Base-by-base conservation (phyloP, 164 flowering plant species). In the Berberis vulgaris region DNA sequence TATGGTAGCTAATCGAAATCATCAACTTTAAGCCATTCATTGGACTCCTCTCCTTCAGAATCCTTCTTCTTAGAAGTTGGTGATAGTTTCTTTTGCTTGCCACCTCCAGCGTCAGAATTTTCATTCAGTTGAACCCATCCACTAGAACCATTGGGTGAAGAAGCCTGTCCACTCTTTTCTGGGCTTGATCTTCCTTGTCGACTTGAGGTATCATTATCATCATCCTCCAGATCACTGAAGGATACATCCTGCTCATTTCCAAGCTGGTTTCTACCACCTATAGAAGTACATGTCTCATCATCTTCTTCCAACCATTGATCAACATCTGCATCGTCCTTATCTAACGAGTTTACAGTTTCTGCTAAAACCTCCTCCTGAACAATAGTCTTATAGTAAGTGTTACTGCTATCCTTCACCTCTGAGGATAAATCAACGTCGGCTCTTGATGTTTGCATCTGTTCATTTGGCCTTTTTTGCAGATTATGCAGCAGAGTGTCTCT, bases 171-270 rank as follows among this genome's bases (percentile, higher is more conserved):
- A 44, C 54, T 56, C 49, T 66, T 59, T 55, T 38, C 39, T 11
- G 50, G 66, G 60, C 64, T 75, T 3, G 47, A 41, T 41, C 60
- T 53, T 2, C 71, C 64, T 43, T 45, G 53, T 67, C 68, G 73
- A 41, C 49, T 13, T n/a, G 79, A 66, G 26, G 46, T 63, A 65
- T 78, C 75, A 61, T 55, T 71, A n/a, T 79, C 80, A 56, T 69
- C 72, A 62, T 64, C 82, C 74, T 82, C 88, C 40, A 82, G 71
- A 75, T 82, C 91, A 62, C 88, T 82, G 73, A 86, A 84, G 1
- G 91, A 84, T 59, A 83, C 72, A 68, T 81, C 91, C 41, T 80
- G 82, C 69, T 75, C 81, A 53, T 72, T 56, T 54, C 67, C 66
- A 60, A 75, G 59, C 59, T 46, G 71, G 61, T 60, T 76, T 26